Evolutionary conservation across 2,329 filamentous ascomycete genomes (phyloP).

Genomic region (Fusarium palustre): DNA sequence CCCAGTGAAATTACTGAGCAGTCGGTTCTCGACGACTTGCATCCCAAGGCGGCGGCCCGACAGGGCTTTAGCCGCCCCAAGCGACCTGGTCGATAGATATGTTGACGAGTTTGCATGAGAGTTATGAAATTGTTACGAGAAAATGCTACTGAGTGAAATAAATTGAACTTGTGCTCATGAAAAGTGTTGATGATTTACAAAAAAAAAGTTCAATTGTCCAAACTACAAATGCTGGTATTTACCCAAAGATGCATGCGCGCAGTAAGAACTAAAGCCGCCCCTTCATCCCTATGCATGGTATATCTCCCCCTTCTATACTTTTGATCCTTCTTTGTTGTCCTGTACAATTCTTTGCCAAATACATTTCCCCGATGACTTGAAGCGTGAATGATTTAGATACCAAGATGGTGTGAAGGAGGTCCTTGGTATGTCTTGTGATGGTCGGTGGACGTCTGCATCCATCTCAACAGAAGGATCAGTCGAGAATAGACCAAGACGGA

Average conservation of each 20-base stretch:
- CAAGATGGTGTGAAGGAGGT: background rate
- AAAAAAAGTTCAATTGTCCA: slow-evolving; percentile 46
- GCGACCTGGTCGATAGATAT: slow-evolving; percentile 74
- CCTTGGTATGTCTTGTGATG: background rate
- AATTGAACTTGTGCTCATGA: background rate
- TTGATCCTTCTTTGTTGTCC: slow-evolving; percentile 9
- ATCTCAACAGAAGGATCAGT: background rate
- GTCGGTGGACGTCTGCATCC: background rate
- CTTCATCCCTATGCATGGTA: slow-evolving; percentile 43
- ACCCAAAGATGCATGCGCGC: slow-evolving; percentile 45
- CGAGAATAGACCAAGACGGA: background rate
- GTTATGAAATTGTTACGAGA: slow-evolving; percentile 9
- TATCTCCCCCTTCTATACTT: slow-evolving; percentile 42
- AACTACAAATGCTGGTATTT: slow-evolving; percentile 49
- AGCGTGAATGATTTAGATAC: slow-evolving; percentile 14
- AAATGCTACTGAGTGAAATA: background rate
- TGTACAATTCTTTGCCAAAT: background rate
- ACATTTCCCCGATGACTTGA: slow-evolving; percentile 14
- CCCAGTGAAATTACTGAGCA: slow-evolving; percentile 78
- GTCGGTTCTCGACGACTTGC: slow-evolving; percentile 73
- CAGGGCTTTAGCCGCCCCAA: slow-evolving; percentile 81
- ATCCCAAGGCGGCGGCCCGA: slow-evolving; percentile 73
- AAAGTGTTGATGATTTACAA: slow-evolving; percentile 20
- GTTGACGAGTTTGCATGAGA: too few relatives aligned
- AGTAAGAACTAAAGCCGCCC: slow-evolving; percentile 43